Evolutionary conservation across 2,329 filamentous ascomycete species (phyloP).

Genomic region (Xylogone sp.): DNA sequence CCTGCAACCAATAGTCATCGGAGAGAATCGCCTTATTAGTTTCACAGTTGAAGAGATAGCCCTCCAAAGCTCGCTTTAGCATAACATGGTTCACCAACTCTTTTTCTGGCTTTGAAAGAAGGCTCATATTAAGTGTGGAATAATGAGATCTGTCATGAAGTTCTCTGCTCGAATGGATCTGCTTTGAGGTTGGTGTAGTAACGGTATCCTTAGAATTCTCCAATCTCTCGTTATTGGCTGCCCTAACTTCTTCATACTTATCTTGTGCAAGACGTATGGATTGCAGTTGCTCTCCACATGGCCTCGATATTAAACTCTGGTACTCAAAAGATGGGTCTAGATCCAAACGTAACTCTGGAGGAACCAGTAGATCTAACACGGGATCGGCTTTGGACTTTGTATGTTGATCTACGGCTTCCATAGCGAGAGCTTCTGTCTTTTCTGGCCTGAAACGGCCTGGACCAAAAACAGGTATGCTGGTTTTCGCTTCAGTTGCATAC

Average conservation of each 20-base stretch:
- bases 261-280: neutral
- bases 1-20: conserved; percentile 71
- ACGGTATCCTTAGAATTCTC: neutral
- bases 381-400: conserved; percentile 16
- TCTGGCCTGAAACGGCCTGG: conserved; percentile 43
- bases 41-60: conserved; percentile 60
- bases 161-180: conserved; percentile 45
- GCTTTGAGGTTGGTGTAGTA: neutral
- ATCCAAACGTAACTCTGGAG: neutral
- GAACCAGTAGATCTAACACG: conserved; percentile 16
- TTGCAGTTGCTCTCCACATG: neutral
- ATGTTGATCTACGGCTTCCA: conserved; percentile 23
- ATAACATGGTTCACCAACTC: conserved; percentile 45
- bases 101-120: conserved; percentile 9
- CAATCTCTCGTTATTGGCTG: neutral
- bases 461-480: conserved; percentile 55
- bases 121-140: conserved; percentile 28
- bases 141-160: conserved; percentile 48
- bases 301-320: neutral
- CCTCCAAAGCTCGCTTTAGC: conserved; percentile 56
- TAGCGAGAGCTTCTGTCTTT: conserved; percentile 32
- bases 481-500: conserved; percentile 48
- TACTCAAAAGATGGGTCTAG: neutral
- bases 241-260: neutral
- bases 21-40: conserved; percentile 64